phyloP scores from a whole-genome alignment of 2,329 filamentous ascomycete genomes.

The Cladosporium halotolerans region DNA sequence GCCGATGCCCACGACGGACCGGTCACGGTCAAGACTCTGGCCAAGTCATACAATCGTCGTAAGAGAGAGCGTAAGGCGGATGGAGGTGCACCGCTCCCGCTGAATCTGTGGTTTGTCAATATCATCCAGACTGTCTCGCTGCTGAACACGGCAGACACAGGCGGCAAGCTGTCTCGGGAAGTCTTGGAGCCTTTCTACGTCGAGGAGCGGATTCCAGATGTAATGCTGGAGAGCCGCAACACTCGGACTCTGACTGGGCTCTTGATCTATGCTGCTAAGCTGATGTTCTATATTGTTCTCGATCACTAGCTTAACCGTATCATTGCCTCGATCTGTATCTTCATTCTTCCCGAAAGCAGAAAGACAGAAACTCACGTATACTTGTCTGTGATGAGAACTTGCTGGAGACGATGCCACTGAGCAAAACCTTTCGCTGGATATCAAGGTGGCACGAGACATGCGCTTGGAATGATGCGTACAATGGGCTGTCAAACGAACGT shows the following conservation, averaged over 20 bases:
- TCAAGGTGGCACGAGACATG: too few relatives aligned
- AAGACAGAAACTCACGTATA: too few relatives aligned
- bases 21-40: constrained; percentile 25
- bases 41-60: constrained; percentile 26
- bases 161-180: constrained; percentile 20
- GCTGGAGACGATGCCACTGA: too few relatives aligned
- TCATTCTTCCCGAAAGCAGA: too few relatives aligned
- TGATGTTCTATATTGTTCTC: constrained; percentile 8
- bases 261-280: constrained; percentile 15
- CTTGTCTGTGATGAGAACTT: too few relatives aligned
- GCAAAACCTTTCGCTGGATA: too few relatives aligned
- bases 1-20: constrained; percentile 28
- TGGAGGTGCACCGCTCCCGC: constrained; percentile 15
- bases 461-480: too few relatives aligned
- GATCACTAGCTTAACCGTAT: neutral
- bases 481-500: too few relatives aligned
- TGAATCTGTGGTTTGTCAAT: constrained; percentile 26
- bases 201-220: constrained; percentile 29
- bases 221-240: constrained; percentile 19
- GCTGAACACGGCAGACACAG: constrained; percentile 10
- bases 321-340: too few relatives aligned
- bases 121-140: constrained; percentile 23
- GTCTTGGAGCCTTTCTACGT: constrained; percentile 23
- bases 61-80: constrained; percentile 24
- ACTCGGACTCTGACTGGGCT: constrained; percentile 19